These are phyloP conservation scores for Colletotrichum trifolii DNA, from an alignment of 2,329 filamentous ascomycete genomes.

Conservation along the genomic window DNA sequence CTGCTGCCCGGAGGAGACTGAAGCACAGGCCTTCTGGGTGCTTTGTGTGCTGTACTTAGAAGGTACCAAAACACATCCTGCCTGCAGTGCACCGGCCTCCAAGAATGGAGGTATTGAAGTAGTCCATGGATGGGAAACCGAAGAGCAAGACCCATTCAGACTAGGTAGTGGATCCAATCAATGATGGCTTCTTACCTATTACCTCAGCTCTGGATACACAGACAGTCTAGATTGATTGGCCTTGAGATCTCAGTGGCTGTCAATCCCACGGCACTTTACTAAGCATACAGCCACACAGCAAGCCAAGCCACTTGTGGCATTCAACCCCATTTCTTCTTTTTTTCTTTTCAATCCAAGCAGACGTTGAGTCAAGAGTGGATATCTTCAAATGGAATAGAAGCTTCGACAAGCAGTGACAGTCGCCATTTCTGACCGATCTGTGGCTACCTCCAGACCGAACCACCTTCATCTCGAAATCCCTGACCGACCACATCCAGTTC, in stretches of 20 bases:
- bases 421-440: too few relatives aligned
- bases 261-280: too few relatives aligned
- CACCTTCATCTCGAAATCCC: neutral
- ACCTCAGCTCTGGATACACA: neutral
- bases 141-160: conserved; percentile 27
- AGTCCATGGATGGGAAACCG: conserved; percentile 11
- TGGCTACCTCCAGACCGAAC: neutral
- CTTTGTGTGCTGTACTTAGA: too few relatives aligned
- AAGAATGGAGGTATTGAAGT: neutral
- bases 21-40: too few relatives aligned
- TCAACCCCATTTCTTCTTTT: neutral
- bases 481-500: neutral
- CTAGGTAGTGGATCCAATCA: conserved; percentile 17
- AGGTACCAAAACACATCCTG: too few relatives aligned
- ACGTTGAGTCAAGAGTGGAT: neutral
- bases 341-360: neutral
- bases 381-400: neutral
- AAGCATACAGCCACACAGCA: too few relatives aligned
- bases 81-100: too few relatives aligned
- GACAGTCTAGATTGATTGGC: neutral
- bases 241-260: too few relatives aligned
- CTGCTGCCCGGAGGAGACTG: conserved; percentile 8
- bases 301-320: conserved; percentile 24
- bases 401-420: too few relatives aligned
- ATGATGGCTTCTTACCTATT: neutral